Evolutionary conservation across 129 eudicot species (phyloP), one percentile per base, ranked within the genome.

Genomic region (Tagetes erecta): DNA sequence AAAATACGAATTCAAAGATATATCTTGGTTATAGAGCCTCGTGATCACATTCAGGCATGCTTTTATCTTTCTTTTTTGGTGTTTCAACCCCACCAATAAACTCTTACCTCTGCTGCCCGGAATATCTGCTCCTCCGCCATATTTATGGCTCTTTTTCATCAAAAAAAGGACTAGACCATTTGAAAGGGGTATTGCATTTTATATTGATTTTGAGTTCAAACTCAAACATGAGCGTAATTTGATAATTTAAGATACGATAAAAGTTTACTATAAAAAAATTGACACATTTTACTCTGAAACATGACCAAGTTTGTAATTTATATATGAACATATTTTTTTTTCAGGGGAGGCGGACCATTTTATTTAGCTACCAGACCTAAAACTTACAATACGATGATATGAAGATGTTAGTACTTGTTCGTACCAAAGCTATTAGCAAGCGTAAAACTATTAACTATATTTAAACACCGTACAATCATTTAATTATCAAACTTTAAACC

Each of bases 41-140:
- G 58, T 58, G 77, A 58, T 59, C 68, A 73, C 38, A 12, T 46
- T 36, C 62, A 69, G 13, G 45, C 45, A 27, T 40, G 41, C 38
- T 64, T 50, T 13, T n/a, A 39, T 62, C 45, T n/a, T 52, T 62
- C 45, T 30, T 14, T 10, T 40, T 76, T 57, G 34, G 40, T 36
- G 47, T 76, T 55, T 55, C 33, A 40, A 73, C 13, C 52, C 57
- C 64, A 76, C 72, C 80, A n/a, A 65, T 65, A 76, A 52, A 75
- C 42, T 53, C 37, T n/a, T 38, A 20, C 30, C 60, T 11, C 64
- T 5, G n/a, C 33, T 41, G 33, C 41, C 49, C 71, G 42, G 71
- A 65, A 64, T 63, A 73, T n/a, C 40, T 20, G 27, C 41, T 10
- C 41, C 14, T 4, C 71, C 63, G 70, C 42, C 3, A 9, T 36